Conservation (phyloP, 2,329 filamentous ascomycete species). For the Esteya vermicola region DNA sequence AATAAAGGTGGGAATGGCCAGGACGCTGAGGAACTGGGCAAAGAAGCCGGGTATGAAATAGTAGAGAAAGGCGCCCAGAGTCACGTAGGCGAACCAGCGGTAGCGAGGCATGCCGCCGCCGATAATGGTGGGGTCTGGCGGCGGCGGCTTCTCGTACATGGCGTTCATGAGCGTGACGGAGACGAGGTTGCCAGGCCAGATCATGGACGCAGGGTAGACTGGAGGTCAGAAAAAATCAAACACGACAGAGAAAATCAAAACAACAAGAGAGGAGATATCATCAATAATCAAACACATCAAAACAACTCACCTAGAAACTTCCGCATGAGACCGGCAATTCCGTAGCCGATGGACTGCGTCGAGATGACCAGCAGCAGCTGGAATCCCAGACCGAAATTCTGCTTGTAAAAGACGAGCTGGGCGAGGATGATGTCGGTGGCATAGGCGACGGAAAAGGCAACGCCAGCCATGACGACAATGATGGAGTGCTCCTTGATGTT, state of each 20-base stretch:
- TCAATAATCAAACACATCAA: background rate
- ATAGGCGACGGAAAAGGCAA: conserved; percentile 56
- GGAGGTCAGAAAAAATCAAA: background rate
- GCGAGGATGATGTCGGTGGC: conserved; percentile 62
- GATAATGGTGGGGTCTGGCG: conserved; percentile 33
- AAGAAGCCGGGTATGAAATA: conserved; percentile 40
- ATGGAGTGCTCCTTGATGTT: conserved; percentile 58
- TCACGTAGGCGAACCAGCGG: conserved; percentile 29
- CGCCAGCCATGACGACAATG: conserved; percentile 57
- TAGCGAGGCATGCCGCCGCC: conserved; percentile 52
- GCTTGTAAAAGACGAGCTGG: conserved; percentile 57
- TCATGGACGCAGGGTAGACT: conserved; percentile 57
- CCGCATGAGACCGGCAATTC: conserved; percentile 53
- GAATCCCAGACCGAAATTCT: conserved; percentile 52
- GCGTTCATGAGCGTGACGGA: conserved; percentile 55
- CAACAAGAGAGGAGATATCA: background rate
- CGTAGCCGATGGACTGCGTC: conserved; percentile 56
- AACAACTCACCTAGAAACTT: conserved; percentile 40
- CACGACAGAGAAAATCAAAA: background rate
- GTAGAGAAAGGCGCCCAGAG: conserved; percentile 28
- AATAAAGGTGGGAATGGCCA: conserved; percentile 33
- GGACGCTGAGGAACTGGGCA: conserved; percentile 32
- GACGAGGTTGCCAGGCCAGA: conserved; percentile 57
- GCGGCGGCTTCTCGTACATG: conserved; percentile 49
- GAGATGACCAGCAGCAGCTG: conserved; percentile 53